phyloP scores from a whole-genome alignment of 306 rosid species.

The Dryas drummondii region DNA sequence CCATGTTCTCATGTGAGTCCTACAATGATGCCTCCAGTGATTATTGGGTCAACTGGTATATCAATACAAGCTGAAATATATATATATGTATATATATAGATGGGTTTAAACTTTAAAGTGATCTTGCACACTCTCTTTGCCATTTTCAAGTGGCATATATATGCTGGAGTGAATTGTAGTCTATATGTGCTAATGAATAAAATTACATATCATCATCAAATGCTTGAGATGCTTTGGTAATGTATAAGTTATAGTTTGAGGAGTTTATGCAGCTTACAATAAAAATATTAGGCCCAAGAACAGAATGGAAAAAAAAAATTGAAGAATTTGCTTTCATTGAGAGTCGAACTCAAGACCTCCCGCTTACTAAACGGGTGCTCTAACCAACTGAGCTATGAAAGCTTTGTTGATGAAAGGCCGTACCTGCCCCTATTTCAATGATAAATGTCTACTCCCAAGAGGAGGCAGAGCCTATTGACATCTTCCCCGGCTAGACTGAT shows the following conservation, averaged over 20 bases:
- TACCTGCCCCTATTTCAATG: no score
- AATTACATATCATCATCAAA: no score
- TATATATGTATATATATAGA: no score
- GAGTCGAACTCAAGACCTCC: conserved; percentile 84
- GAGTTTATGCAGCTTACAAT: no score
- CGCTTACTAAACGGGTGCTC: conserved; percentile 90
- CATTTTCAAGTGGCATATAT: background rate
- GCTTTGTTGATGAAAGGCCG: background rate
- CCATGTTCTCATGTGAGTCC: conserved; percentile 12
- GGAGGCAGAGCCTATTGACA: background rate
- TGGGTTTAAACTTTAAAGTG: background rate
- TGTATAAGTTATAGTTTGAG: no score
- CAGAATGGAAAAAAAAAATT: background rate
- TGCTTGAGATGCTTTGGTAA: no score
- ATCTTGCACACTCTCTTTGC: background rate
- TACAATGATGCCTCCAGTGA: background rate
- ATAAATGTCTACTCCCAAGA: background rate
- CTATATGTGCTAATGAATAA: background rate
- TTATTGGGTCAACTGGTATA: conserved; percentile 13
- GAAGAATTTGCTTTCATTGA: conserved; percentile 46
- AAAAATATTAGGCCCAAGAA: no score
- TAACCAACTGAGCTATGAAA: conserved; percentile 50
- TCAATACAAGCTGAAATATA: background rate
- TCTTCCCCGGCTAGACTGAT: background rate
- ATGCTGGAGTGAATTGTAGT: no score